Conservation (phyloP, 768 basidiomycete genomes). For the Pulveroboletus ravenelii region DNA sequence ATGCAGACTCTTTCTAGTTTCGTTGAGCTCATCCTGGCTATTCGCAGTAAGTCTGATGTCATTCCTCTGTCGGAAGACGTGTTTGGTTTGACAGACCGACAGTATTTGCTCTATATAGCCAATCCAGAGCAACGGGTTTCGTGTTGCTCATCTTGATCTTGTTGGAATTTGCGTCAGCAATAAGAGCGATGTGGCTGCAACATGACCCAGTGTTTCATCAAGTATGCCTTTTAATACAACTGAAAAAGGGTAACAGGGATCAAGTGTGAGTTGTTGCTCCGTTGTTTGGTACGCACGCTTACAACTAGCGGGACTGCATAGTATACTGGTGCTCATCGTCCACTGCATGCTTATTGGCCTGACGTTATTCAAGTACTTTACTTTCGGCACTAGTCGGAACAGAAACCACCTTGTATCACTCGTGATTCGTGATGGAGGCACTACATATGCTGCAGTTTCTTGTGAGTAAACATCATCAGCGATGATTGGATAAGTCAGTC, state of each 20-base stretch:
- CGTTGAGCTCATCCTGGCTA: conserved; percentile 11
- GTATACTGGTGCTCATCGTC: conserved; percentile 7
- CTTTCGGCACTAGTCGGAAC: conserved; percentile 13
- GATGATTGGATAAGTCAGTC: too few relatives aligned
- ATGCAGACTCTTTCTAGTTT: conserved; percentile 6
- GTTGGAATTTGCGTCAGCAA: neutral
- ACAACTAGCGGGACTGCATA: neutral
- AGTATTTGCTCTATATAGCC: conserved; percentile 21
- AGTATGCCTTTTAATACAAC: conserved; percentile 6
- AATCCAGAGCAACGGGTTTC: conserved; percentile 7
- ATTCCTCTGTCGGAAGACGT: neutral
- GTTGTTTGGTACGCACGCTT: neutral
- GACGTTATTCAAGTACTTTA: neutral
- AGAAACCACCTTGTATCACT: conserved; percentile 20
- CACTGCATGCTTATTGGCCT: conserved; percentile 12
- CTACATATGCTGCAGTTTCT: neutral
- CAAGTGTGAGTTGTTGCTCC: conserved; percentile 5
- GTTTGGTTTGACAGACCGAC: neutral
- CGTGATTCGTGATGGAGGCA: conserved; percentile 12
- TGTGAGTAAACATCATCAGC: conserved; percentile 7
- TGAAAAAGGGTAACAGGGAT: neutral
- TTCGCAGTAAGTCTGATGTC: conserved; percentile 8
- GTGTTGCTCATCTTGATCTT: conserved; percentile 3
- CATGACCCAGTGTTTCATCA: neutral
- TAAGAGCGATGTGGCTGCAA: neutral